Conservation (phyloP, 2,329 filamentous ascomycete species). For the Diaporthe sp. region DNA sequence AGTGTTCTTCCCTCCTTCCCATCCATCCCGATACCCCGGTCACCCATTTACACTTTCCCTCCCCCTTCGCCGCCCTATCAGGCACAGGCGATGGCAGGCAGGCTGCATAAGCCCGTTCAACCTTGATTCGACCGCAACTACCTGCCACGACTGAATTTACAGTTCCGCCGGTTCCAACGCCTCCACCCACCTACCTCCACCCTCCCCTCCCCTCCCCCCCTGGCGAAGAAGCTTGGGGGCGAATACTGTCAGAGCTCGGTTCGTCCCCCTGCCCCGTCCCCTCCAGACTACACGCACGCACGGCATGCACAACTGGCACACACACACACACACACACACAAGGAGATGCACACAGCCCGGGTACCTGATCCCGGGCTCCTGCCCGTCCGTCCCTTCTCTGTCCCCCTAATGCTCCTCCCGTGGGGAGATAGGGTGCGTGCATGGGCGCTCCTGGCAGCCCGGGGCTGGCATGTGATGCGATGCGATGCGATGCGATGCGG, state of each 20-base stretch:
- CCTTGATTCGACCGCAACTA: neutral
- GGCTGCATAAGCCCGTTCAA: neutral
- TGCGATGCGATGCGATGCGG: neutral
- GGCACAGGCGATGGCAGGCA: neutral
- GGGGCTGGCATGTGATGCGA: conserved; percentile 6
- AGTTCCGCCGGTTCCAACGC: conserved; percentile 18
- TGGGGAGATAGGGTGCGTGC: neutral
- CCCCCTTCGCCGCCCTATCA: neutral
- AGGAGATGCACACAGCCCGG: neutral
- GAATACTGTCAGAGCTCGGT: conserved; percentile 6
- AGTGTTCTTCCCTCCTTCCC: neutral
- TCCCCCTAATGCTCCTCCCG: neutral
- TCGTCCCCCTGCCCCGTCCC: neutral
- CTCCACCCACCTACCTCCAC: neutral
- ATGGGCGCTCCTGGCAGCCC: neutral
- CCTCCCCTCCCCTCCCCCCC: neutral
- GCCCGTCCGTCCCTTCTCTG: too few species aligned
- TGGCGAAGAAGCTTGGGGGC: conserved; percentile 6
- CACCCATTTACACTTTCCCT: neutral
- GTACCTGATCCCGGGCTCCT: conserved; percentile 17
- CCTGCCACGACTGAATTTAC: neutral
- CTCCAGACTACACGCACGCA: neutral
- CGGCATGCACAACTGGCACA: neutral
- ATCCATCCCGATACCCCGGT: neutral
- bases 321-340: neutral